Percentiles rank a stretch among this genome's conserved stretches.
Evolutionary conservation across 306 rosid genomes (phyloP).

Genomic region (Casuarina equisetifolia): DNA sequence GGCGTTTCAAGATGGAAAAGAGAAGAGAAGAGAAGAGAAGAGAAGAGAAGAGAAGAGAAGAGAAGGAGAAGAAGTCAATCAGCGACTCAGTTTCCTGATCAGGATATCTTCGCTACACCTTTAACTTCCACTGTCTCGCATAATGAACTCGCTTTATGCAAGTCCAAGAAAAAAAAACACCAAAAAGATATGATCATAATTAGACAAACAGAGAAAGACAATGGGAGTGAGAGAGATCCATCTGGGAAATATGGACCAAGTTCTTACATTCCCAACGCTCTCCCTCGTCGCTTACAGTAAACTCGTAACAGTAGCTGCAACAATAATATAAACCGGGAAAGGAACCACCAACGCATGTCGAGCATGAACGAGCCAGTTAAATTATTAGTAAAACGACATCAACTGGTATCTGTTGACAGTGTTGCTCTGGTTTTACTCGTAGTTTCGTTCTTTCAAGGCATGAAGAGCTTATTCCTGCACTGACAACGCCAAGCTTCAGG

Average conservation of each 20-base stretch:
- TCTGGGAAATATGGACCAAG: constrained; percentile 45
- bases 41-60: neutral
- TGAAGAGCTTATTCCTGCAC: constrained; percentile 78
- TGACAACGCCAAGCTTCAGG: constrained; percentile 99
- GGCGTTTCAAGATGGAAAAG: neutral
- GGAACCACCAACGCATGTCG: constrained; percentile 18
- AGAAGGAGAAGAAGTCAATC: neutral
- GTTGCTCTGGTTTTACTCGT: neutral
- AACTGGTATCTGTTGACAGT: neutral
- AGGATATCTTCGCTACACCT: constrained; percentile 17
- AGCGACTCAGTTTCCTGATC: too few species aligned
- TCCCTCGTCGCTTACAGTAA: constrained; percentile 29
- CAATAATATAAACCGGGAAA: constrained; percentile 18
- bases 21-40: neutral
- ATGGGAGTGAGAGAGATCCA: constrained; percentile 4
- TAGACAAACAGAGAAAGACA: neutral
- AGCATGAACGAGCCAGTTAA: constrained; percentile 19
- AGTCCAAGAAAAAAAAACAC: neutral
- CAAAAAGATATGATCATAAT: constrained; percentile 1
- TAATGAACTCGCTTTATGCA: constrained; percentile 15
- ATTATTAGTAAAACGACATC: constrained; percentile 1
- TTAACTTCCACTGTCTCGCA: constrained; percentile 15
- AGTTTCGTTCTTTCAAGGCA: constrained; percentile 46
- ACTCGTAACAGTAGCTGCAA: neutral
- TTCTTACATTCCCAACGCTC: constrained; percentile 60